phyloP scores from a whole-genome alignment of 305 asterid genomes.

The Fraxinus latifolia region DNA sequence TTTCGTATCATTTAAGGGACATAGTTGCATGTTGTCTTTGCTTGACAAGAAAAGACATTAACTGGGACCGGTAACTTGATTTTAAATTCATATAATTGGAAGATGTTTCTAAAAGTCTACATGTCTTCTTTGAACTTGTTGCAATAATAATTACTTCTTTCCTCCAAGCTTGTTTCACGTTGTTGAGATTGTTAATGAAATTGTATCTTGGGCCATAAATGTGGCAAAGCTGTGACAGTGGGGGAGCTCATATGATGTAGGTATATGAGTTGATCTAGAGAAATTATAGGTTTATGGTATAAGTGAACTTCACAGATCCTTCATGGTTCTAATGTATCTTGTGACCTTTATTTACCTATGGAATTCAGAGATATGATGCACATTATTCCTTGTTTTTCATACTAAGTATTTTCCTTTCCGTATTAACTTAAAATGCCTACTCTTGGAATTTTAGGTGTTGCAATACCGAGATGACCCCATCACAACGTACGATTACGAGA shows the following conservation, averaged over 20 bases:
- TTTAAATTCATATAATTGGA: neutral
- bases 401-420: neutral
- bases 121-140: neutral
- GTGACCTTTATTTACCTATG: neutral
- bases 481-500: slow-evolving; percentile 43
- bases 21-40: neutral
- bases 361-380: neutral
- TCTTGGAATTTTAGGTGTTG: slow-evolving; percentile 41
- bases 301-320: neutral
- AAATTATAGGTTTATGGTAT: neutral
- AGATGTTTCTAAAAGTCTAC: neutral
- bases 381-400: neutral
- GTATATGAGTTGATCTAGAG: neutral
- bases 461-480: slow-evolving; percentile 73
- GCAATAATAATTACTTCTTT: neutral
- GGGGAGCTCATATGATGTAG: neutral
- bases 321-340: neutral
- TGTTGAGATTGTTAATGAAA: neutral
- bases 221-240: neutral
- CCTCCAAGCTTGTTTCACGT: neutral
- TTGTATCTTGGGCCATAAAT: neutral
- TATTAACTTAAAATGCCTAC: neutral
- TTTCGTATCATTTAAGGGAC: neutral
- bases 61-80: neutral
- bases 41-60: neutral